Evolutionary conservation across 2,329 filamentous ascomycete genomes (phyloP), one percentile per base, ranked within the genome.

Genomic region (Xylariaceae sp.): DNA sequence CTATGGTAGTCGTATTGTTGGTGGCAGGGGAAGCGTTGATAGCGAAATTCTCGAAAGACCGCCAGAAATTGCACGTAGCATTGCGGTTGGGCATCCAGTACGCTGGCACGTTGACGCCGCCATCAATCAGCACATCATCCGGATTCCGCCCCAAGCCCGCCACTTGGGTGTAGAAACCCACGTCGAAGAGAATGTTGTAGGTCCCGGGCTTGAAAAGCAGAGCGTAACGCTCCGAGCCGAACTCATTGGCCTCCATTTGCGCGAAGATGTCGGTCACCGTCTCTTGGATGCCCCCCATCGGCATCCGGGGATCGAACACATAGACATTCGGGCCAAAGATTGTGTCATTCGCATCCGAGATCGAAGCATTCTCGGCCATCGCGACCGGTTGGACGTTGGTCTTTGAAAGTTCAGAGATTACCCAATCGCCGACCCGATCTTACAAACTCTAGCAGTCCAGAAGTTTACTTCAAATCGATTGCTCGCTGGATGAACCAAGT

Each of bases 41-140:
- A 19, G 67, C 64, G 41, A 70, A 64, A 48, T 70, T 70, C 61
- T 70, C 68, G 19, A 65, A 67, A 3, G 66, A 60, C 12, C 68
- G 61, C 68, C 68, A 70, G 53, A 70, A 70, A 47, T 70, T 70
- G 53, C 68, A 69, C 3, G 68, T 70, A 12, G 68, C 68, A 42
- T 70, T 70, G n/a, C 65, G 64, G 47, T 65, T 64, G 9, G 68
- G 67, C 68, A 70, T 68, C 68, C 68, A 70, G 55, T 69, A 67
- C 5, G 68, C 68, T 6, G 67, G 67, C 8, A 70, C 68, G 41
- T 70, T 70, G 31, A 58, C 66, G 8, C 68, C 68, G n/a, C 68
- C 68, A 1, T 67, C 60, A 40, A 70, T 64, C 27, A 66, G 59
- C 26, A 69, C 67, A 19, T 69, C 65, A 47, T 67, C 68, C 2